Evolutionary conservation across 768 basidiomycete species (phyloP), one percentile per base, ranked within the genome.

Genomic region (Phlegmacium glaucopus): DNA sequence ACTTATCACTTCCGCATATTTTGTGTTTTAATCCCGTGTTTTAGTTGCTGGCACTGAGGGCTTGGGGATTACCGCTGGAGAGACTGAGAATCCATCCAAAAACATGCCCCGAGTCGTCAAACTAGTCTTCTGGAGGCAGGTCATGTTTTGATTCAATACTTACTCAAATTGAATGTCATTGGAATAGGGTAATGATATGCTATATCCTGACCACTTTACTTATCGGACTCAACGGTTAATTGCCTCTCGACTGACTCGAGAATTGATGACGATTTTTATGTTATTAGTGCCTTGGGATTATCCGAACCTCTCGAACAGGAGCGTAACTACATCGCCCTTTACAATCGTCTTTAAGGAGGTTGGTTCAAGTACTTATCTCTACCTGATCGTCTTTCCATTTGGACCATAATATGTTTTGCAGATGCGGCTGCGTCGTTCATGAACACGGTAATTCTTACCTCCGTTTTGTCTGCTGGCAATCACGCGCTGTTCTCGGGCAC

Each of bases 51-150:
- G 91, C 6, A 95, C 93, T 0, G 93, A 96, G 66, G 87, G 90
- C 54, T 72, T 96, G 47, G 94, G 92, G 17, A 86, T 96, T 46
- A 94, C 94, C 4, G 94, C 94, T 3, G 91, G 91, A 5, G 94
- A 96, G 65, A 92, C 92, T 0, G 82, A 75, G 60, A 91, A 95
- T 63, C 94, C 94, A 1, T 80, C 88, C 1, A 79, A 77, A 52
- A 91, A 90, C 53, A 91, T 96, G 83, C 93, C 92, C 4, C 71
- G 79, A 28, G 83, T 94, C 16, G 90, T 95, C 46, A 90, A 91
- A 62, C 82, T 87, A 58, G 92, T 94, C 2, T 94, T 94, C 62
- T 94, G 89, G 86, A 76, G 88, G 88, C 83, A 57, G 28, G 72
- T 53, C 11, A 18, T 38, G 26, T 30, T 44, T 42, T 36, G 26